These are phyloP conservation scores for Kodamaea lidongshanica DNA, from an alignment of 805 yeast genomes.

Conservation along the genomic window DNA sequence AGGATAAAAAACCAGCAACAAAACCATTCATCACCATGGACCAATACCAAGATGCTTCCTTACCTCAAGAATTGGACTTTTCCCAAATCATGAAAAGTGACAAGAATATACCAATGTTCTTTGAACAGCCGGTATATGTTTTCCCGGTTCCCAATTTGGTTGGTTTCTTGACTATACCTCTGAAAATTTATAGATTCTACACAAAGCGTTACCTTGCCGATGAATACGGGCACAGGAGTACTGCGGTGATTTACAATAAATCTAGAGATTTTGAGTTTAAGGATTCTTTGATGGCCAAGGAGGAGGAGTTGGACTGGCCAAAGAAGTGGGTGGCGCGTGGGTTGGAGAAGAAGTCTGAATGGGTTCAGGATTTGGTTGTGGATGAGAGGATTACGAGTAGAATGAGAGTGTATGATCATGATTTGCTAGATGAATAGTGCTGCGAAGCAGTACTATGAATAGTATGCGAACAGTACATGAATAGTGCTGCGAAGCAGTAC, in stretches of 20 bases:
- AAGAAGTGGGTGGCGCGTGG: slow-evolving; percentile 74
- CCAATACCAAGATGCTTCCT: slow-evolving; percentile 46
- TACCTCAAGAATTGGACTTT: slow-evolving; percentile 58
- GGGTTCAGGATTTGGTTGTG: slow-evolving; percentile 70
- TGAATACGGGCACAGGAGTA: slow-evolving; percentile 49
- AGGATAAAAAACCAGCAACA: slow-evolving; percentile 42
- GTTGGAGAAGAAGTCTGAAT: slow-evolving; percentile 69
- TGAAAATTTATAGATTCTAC: slow-evolving; percentile 72
- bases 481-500: too few relatives aligned
- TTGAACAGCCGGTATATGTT: slow-evolving; percentile 73
- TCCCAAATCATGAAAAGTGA: slow-evolving; percentile 21
- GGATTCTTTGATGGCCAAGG: slow-evolving; percentile 39
- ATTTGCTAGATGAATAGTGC: too few relatives aligned
- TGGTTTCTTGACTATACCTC: slow-evolving; percentile 75
- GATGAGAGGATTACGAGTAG: slow-evolving; percentile 61
- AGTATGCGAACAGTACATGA: too few relatives aligned
- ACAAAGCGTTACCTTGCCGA: slow-evolving; percentile 67
- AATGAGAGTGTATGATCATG: slow-evolving; percentile 42
- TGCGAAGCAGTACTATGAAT: too few relatives aligned
- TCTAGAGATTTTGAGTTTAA: slow-evolving; percentile 47
- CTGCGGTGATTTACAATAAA: slow-evolving; percentile 46
- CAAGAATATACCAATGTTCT: slow-evolving; percentile 49
- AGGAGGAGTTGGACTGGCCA: slow-evolving; percentile 88
- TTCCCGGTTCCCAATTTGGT: slow-evolving; percentile 69
- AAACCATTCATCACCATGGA: slow-evolving; percentile 57